phyloP scores from a whole-genome alignment of 345 rosid genomes.

The Camelina sativa region DNA sequence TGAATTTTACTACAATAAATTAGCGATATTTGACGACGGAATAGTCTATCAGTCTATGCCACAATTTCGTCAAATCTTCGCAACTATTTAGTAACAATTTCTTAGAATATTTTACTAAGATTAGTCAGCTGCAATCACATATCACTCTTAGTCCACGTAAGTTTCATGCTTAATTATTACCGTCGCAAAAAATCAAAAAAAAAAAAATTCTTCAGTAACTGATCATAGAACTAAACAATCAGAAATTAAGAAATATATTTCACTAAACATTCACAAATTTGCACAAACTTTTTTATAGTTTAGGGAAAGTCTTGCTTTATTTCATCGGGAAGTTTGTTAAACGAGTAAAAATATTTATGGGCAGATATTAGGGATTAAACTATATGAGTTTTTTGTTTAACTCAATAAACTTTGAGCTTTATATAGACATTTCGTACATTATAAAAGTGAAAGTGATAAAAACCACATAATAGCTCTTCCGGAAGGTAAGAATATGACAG shows the following conservation, averaged over 20 bases:
- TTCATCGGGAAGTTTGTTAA: neutral
- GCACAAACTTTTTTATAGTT: neutral
- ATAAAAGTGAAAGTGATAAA: neutral
- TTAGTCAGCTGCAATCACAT: neutral
- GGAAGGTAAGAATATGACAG: conserved; percentile 19
- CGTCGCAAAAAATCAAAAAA: neutral
- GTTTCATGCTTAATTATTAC: neutral
- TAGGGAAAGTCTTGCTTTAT: neutral
- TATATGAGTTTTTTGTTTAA: too few species aligned
- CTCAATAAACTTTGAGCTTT: neutral
- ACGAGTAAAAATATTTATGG: neutral
- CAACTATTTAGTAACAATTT: neutral
- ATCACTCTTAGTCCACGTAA: neutral
- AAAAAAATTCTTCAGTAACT: too few species aligned
- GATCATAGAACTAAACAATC: too few species aligned
- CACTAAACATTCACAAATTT: too few species aligned
- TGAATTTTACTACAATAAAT: neutral
- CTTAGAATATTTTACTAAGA: neutral
- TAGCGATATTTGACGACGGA: neutral
- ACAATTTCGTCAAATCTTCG: conserved; percentile 8
- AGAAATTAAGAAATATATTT: too few species aligned
- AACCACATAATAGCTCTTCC: conserved; percentile 20
- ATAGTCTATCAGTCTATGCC: conserved; percentile 6
- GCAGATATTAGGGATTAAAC: neutral
- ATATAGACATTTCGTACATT: neutral